Base-by-base conservation (phyloP, 768 basidiomycete species). In the Jaapia argillacea region DNA sequence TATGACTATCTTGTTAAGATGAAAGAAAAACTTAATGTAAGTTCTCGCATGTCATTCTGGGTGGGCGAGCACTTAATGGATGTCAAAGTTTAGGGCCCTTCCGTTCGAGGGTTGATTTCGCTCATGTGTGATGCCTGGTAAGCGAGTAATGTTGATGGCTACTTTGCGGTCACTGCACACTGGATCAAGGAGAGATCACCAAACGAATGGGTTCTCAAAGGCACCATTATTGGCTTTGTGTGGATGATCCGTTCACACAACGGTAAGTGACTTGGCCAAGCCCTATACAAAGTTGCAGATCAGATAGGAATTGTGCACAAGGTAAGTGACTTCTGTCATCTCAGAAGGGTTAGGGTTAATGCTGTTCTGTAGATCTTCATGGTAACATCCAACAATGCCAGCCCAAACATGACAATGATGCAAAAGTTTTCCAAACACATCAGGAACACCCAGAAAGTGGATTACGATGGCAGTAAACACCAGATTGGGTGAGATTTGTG, bases 41-140 rank as follows among this genome's bases (percentile, higher is more conserved):
- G 53, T 51, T 7, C 18, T 28, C n/a, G n/a, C n/a, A n/a, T n/a
- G n/a, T n/a, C n/a, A n/a, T n/a, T n/a, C n/a, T n/a, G n/a, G n/a
- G n/a, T n/a, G n/a, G n/a, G n/a, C n/a, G n/a, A n/a, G n/a, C n/a
- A n/a, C n/a, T n/a, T n/a, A n/a, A n/a, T n/a, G n/a, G n/a, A n/a
- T n/a, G n/a, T n/a, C n/a, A n/a, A n/a, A n/a, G 10, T 33, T 42
- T n/a, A 57, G 56, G 49, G 55, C 33, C 36, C 41, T 0, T 39
- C 35, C 2, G 58, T 58, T 6, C 44, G 26, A 6, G 63, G 62
- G 3, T n/a, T 41, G 5, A 54, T 65, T 27, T 60, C 50, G 28
- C 18, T 62, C 6, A 70, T 65, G 3, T 64, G 64, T 48, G 61
- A 70, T 50, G 64, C 56, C 12, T 69, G 67, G 68, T 65, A 66